phyloP scores from a whole-genome alignment of 768 basidiomycete genomes.

The Phallus indusiatus region DNA sequence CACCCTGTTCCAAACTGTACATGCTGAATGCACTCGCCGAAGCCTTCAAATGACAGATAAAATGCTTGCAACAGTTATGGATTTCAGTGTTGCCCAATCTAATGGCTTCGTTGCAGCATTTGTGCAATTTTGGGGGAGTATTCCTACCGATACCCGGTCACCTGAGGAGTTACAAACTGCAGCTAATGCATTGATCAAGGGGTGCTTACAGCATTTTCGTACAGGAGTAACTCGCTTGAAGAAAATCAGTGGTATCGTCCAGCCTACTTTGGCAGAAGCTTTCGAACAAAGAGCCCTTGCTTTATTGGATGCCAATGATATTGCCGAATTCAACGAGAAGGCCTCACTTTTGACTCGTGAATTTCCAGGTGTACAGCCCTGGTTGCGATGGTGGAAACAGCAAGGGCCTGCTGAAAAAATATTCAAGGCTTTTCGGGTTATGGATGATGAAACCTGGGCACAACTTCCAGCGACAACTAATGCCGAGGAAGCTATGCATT shows the following conservation, averaged over 20 bases:
- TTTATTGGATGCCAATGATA: slow-evolving; percentile 6
- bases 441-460: slow-evolving; percentile 25
- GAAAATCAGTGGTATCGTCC: slow-evolving; percentile 18
- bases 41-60: slow-evolving; percentile 11
- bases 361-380: slow-evolving; percentile 17
- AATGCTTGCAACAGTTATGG: slow-evolving; percentile 18
- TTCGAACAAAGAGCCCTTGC: slow-evolving; percentile 15
- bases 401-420: slow-evolving; percentile 22
- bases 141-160: too few species aligned
- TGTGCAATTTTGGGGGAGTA: slow-evolving; percentile 16
- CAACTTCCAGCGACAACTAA: slow-evolving; percentile 26
- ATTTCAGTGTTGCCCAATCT: slow-evolving; percentile 27
- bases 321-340: too few species aligned
- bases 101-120: slow-evolving; percentile 23
- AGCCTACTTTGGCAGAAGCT: slow-evolving; percentile 5
- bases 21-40: slow-evolving; percentile 15
- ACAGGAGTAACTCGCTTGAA: slow-evolving; percentile 21
- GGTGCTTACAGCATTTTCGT: slow-evolving; percentile 25
- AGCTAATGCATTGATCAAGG: slow-evolving; percentile 15
- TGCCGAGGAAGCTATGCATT: slow-evolving; percentile 29
- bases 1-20: too few species aligned
- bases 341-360: background rate
- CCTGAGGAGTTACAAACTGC: too few species aligned
- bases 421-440: slow-evolving; percentile 19
- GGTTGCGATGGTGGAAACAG: slow-evolving; percentile 28